Base-by-base conservation (phyloP, 2,329 filamentous ascomycete species). In the Diaporthe sp. region DNA sequence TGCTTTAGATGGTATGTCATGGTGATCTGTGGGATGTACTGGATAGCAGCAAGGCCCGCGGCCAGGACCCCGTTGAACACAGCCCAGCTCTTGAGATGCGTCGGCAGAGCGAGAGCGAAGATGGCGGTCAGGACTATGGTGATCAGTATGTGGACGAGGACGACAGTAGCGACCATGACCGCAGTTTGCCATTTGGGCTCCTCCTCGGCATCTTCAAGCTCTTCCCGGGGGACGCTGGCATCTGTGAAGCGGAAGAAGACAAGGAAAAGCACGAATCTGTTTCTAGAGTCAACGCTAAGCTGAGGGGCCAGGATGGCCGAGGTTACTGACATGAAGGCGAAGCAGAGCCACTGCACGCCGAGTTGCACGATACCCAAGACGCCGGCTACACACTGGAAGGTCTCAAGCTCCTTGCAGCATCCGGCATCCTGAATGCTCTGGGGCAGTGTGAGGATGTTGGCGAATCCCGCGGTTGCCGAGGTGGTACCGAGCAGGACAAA, bases 21-120 rank as follows among this genome's bases (percentile, higher is more conserved):
- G 86, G 92, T 95, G 78, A 99, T 98, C 85, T 99, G 97, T 0
- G 97, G 97, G 22, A 99, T 87, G 84, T 98, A 99, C 85, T 99
- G 97, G 31, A 98, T 90, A 0, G 91, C 93, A 0, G 97, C 94
- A 7, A 99, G 90, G 1, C 91, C 84, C 0, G 95, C 94, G 25
- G 95, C 92, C 82, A 94, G 91, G 76, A 98, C 87, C 1, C 97
- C 97, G 15, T 98, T 90, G 78, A 94, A 87, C 81, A 98, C 95
- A 25, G 97, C 96, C 95, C 95, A 98, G 39, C 87, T 86, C 71
- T 92, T 90, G 2, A 98, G 90, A 75, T 92, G 88, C 1, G 87
- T 81, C 0, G 93, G 94, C 15, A 89, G 87, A 19, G 90, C 90
- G 61, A 92, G 84, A 74, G 92, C 89, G 77, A 98, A 90, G 51